phyloP scores from a whole-genome alignment of 305 asterid species.

The Rubia tinctorum region DNA sequence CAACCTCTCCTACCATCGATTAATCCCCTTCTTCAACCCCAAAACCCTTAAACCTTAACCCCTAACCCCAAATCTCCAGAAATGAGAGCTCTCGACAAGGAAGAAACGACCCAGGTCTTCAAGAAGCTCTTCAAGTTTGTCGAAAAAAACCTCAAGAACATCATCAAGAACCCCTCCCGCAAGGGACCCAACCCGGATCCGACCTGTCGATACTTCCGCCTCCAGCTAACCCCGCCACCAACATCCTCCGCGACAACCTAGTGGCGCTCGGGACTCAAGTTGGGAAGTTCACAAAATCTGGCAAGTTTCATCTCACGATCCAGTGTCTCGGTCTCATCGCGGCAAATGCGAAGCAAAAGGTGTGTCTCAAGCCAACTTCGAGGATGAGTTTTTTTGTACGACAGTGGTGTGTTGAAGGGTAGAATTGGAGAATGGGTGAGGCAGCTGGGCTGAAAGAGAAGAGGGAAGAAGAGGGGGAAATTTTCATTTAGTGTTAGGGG shows the following conservation, averaged over 20 bases:
- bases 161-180: slow-evolving; percentile 79
- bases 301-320: slow-evolving; percentile 64
- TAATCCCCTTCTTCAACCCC: background rate
- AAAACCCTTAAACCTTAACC: slow-evolving; percentile 8
- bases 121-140: slow-evolving; percentile 88
- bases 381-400: slow-evolving; percentile 82
- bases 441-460: too few relatives aligned
- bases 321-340: slow-evolving; percentile 62
- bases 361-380: slow-evolving; percentile 84
- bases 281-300: slow-evolving; percentile 69
- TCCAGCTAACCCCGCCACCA: slow-evolving; percentile 74
- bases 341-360: slow-evolving; percentile 79
- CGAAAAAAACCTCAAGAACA: slow-evolving; percentile 70
- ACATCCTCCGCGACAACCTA: slow-evolving; percentile 72
- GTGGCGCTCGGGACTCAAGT: slow-evolving; percentile 74
- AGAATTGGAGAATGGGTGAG: too few relatives aligned
- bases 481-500: too few relatives aligned
- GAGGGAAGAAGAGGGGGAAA: too few relatives aligned
- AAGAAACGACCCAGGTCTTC: slow-evolving; percentile 78
- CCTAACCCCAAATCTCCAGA: background rate
- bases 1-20: too few relatives aligned
- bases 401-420: slow-evolving; percentile 83
- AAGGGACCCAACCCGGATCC: slow-evolving; percentile 74
- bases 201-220: slow-evolving; percentile 79
- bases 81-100: slow-evolving; percentile 90